Base-by-base conservation (phyloP, 1,284 basidiomycete species). In the Tremellales sp. region DNA sequence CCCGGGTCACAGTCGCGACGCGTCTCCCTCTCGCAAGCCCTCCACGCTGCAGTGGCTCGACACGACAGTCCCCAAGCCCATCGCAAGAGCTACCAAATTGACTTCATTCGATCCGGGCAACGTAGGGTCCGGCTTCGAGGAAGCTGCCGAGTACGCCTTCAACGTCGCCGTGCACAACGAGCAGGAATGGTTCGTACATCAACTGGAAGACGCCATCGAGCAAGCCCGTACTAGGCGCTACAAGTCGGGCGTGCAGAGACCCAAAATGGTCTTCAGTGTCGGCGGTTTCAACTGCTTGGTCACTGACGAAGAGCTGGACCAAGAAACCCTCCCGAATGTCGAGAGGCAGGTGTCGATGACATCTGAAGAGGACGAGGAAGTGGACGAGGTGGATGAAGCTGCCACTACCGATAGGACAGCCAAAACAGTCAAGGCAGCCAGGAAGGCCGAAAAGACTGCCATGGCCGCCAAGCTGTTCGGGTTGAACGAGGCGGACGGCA, bases 161-260 rank as follows among this genome's bases (percentile, higher is more conserved):
- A 66, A 68, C 19, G 54, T 74, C 22, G 71, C 63, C 1, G 62
- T 74, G 2, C 57, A 74, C 31, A 70, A 70, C 41, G 65, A 73
- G 25, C 64, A 70, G 37, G 56, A 47, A 3, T 64, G 58, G 58
- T 75, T 75, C 41, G 55, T 59, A 7, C 45, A 62, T 3, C 54
- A 53, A 7, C 56, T 74, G 24, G 40, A 55, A 6, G 35, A 46
- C 1, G 65, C 65, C 2, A 51, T 68, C 4, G 22, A 48, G 2
- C 48, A 47, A 2, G 56, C 65, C 5, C 53, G 57, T 23, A 22
- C 25, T 12, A 49, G 66, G 10, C 40, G 52, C 19, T 64, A 62
- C 57, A 62, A 60, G 50, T 37, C 46, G 0, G 65, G 52, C 8
- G 55, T 43, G 25, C 22, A 29, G 15, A 45, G 50, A 6, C 59